Evolutionary conservation across 106 monocot genomes (phyloP).

Genomic region (Acanthochlamys bracteata): DNA sequence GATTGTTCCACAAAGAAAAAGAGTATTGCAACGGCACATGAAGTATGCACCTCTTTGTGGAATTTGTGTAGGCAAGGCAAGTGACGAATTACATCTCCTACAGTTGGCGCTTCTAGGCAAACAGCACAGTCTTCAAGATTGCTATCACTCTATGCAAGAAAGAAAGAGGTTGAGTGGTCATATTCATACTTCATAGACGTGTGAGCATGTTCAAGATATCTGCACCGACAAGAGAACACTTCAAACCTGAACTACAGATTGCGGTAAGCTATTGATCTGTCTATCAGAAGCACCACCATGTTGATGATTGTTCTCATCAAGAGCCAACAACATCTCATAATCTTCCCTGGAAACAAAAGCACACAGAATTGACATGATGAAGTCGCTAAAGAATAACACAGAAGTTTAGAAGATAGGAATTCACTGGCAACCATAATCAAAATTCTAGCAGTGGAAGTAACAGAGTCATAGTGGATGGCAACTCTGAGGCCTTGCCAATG

Average conservation of each 20-base stretch:
- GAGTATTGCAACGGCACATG: not conserved
- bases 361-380: not conserved
- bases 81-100: not conserved
- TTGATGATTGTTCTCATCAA: slow-evolving; percentile 55
- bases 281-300: slow-evolving; percentile 44
- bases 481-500: too few relatives aligned
- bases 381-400: too few relatives aligned
- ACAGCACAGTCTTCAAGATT: slow-evolving; percentile 3
- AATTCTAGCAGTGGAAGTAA: too few relatives aligned
- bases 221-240: not conserved
- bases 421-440: too few relatives aligned
- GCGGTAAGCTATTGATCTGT: slow-evolving; percentile 77
- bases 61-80: slow-evolving; percentile 7
- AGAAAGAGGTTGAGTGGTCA: not conserved
- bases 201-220: not conserved
- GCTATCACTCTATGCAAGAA: slow-evolving; percentile 17
- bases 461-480: too few relatives aligned
- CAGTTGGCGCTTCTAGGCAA: slow-evolving; percentile 3
- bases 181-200: not conserved
- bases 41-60: slow-evolving; percentile 3
- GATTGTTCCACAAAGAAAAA: not conserved
- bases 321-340: slow-evolving; percentile 51
- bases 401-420: too few relatives aligned
- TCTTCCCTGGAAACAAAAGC: slow-evolving; percentile 34
- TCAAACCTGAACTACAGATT: slow-evolving; percentile 58